These are phyloP conservation scores for Penicillium flavigenum DNA, from an alignment of 495 filamentous ascomycete genomes.

Conservation along the genomic window DNA sequence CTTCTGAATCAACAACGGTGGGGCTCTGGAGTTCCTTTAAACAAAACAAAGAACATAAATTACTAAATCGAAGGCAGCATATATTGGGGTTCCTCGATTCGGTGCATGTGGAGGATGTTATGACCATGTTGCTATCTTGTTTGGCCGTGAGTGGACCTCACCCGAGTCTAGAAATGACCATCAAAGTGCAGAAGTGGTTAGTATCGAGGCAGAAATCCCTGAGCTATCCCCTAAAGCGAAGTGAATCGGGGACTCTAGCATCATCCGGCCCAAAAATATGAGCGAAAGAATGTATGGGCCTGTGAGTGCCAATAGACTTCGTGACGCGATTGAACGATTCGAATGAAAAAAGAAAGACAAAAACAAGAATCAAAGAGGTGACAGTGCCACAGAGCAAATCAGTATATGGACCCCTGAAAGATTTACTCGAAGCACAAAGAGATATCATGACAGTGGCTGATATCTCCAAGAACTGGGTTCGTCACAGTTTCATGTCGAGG, in stretches of 20 bases:
- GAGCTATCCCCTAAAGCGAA: background rate
- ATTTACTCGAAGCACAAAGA: background rate
- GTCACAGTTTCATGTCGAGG: constrained; percentile 1
- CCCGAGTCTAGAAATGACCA: background rate
- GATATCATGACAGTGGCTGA: background rate
- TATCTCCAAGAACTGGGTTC: background rate
- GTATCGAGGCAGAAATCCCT: background rate
- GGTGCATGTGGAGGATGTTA: background rate
- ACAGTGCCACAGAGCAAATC: background rate
- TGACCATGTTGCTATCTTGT: background rate
- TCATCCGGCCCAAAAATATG: background rate
- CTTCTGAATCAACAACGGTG: background rate
- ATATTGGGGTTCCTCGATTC: background rate
- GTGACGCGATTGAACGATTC: too few relatives aligned
- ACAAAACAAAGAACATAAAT: background rate
- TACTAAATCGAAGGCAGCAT: background rate
- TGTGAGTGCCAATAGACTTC: background rate
- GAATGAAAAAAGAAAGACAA: background rate
- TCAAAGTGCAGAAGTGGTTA: background rate
- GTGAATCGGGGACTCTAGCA: background rate
- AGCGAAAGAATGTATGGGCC: background rate
- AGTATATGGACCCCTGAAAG: background rate
- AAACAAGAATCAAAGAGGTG: background rate
- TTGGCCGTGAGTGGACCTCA: background rate
- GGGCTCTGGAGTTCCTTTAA: background rate